Evolutionary conservation across 2,329 filamentous ascomycete species (phyloP), one percentile per base, ranked within the genome.

Genomic region (Epicoccum nigrum): DNA sequence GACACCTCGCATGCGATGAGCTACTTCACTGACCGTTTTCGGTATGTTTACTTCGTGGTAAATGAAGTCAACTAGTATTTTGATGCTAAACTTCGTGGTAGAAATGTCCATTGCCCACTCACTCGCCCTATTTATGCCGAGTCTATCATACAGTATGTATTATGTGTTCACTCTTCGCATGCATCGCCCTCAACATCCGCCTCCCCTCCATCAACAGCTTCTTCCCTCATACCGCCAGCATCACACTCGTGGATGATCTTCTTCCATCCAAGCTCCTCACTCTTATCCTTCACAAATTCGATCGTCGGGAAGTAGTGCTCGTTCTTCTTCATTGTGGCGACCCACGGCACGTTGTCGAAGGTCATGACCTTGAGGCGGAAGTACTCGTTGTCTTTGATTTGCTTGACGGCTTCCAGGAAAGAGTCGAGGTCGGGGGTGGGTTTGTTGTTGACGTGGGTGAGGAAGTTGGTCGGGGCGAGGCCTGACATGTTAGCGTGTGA

Each of bases 321-420:
- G 64, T 97, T 97, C 83, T 97, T 97, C 86, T 99, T 99, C 90
- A 99, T 96, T 7, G 94, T 99, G 31, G 95, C 90, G n/a, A 99
- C 92, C 92, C 94, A 99, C 3, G 93, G 93, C 8, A 99, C 92
- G 67, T 95, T 96, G 73, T 99, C 94, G 68, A 99, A 99, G 0
- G 94, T 97, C 73, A 97, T 91, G n/a, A 94, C 91, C 73, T 93
- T 92, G 45, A 99, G 81, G 15, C 94, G 87, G 85, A 99, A 99
- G 76, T 99, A 99, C 2, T 92, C 96, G 69, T 99, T 99, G 65
- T 99, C 92, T 0, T 90, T 89, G 63, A 99, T 97, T 74, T 89
- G 87, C 63, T 88, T 85, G 15, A 95, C 92, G 58, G 92, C 89
- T 20, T 80, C 79, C 55, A 97, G 79, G 74, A 99, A 97, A 3